phyloP scores from a whole-genome alignment of 345 rosid genomes.

The Moricandia arvensis region DNA sequence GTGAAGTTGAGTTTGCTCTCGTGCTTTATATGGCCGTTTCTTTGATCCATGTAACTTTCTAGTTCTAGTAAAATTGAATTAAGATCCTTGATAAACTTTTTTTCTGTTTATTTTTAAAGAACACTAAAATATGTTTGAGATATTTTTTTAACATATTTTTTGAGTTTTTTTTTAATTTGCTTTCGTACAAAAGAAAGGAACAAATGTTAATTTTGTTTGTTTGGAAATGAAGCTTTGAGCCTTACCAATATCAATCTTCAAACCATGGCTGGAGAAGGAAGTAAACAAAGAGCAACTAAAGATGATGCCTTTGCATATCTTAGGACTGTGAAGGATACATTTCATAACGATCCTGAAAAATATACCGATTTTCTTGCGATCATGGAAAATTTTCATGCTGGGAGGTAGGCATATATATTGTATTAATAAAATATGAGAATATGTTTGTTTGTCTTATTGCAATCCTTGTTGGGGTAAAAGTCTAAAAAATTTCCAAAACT shows the following conservation, averaged over 20 bases:
- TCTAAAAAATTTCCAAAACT: no score
- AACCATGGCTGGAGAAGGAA: slow-evolving; percentile 14
- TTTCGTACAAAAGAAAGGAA: background rate
- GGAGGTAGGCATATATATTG: background rate
- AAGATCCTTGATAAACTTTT: background rate
- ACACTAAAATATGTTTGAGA: background rate
- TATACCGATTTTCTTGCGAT: background rate
- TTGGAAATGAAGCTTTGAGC: background rate
- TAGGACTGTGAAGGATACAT: background rate
- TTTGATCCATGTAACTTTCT: background rate
- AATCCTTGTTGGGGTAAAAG: no score
- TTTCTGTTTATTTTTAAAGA: background rate
- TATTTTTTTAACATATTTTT: no score
- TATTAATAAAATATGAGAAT: background rate
- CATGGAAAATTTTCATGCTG: background rate
- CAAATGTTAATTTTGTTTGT: background rate
- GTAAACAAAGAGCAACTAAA: background rate
- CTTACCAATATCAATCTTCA: background rate
- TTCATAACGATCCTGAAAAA: background rate
- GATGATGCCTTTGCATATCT: slow-evolving; percentile 5
- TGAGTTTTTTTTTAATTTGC: background rate
- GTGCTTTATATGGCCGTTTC: background rate
- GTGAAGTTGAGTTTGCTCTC: no score
- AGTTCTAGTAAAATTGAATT: background rate
- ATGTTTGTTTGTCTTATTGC: background rate